Evolutionary conservation across 1,284 basidiomycete genomes (phyloP).

Genomic region (Ganoderma meredithae): DNA sequence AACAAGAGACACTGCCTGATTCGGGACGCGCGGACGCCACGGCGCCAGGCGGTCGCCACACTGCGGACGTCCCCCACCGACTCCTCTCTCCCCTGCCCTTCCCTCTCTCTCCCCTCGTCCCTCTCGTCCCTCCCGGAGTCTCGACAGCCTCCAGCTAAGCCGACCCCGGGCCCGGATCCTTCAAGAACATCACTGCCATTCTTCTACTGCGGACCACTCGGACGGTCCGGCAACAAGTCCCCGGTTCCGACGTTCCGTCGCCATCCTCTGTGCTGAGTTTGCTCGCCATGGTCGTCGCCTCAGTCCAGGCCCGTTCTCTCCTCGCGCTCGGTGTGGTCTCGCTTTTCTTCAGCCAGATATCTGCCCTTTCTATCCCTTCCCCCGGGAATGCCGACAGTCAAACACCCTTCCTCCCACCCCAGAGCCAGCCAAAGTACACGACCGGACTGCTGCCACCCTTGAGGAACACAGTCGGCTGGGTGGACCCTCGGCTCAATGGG

Average conservation of each 20-base stretch:
- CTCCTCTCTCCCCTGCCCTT: neutral
- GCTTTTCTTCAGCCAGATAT: conserved; percentile 7
- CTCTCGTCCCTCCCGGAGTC: neutral
- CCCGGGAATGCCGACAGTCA: neutral
- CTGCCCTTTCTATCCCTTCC: neutral
- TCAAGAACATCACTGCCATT: neutral
- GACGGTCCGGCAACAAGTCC: conserved; percentile 11
- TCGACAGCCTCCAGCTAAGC: conserved; percentile 6
- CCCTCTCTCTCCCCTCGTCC: neutral
- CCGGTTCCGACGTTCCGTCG: conserved; percentile 17
- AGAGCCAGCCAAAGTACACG: conserved; percentile 34
- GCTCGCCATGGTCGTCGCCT: conserved; percentile 19
- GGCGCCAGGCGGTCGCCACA: conserved; percentile 22
- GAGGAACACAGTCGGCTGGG: conserved; percentile 58
- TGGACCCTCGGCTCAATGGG: conserved; percentile 73
- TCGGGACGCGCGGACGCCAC: conserved; percentile 10
- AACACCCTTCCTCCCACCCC: neutral
- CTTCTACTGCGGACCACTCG: conserved; percentile 12
- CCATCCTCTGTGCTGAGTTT: neutral
- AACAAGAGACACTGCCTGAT: conserved; percentile 17
- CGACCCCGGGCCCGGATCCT: neutral
- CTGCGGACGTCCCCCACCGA: conserved; percentile 5
- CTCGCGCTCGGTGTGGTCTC: conserved; percentile 14
- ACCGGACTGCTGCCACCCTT: conserved; percentile 40
- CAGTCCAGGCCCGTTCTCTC: conserved; percentile 11